Evolutionary conservation across 2,329 filamentous ascomycete species (phyloP), one percentile per base, ranked within the genome.

Genomic region (Bipolaris gigantea): DNA sequence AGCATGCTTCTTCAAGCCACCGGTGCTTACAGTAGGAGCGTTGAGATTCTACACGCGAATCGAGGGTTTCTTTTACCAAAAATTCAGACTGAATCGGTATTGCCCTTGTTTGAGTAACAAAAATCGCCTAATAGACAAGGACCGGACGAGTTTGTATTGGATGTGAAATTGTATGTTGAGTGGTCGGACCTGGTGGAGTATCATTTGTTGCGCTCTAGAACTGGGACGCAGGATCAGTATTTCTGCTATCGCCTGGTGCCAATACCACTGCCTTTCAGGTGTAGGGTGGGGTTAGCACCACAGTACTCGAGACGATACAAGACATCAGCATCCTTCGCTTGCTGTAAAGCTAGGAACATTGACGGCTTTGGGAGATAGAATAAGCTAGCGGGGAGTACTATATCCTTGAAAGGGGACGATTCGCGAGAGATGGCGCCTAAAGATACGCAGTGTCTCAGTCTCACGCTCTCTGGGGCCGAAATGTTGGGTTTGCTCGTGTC

Each of bases 371-470:
- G 53, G 48, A 48, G 32, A 40, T 50, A 39, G 48, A 25, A 27
- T 33, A 40, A 19, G 9, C 21, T 9, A 30, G 25, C 43, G 38
- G 11, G 36, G 10, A 38, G 18, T 21, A 39, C 36, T 23, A 43
- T 21, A 43, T 27, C n/a, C 15, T 48, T 36, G 18, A 21, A 30
- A 39, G 15, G 33, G 18, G 8, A 33, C 10, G 25, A 18, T 23
- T 13, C 21, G 32, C 23, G 23, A 55, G 38, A 40, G n/a, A 32
- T 21, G 25, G 34, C 23, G 27, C 21, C 33, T 7, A 25, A 19
- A 35, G 23, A 15, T 18, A 38, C 8, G 30, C 18, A 55, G 64
- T 67, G 64, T 63, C 60, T 66, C 63, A 67, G 66, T 67, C 63
- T 62, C 55, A 60, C 50, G 60, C 53, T 63, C 36, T 46, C 56